phyloP scores from a whole-genome alignment of 2,329 filamentous ascomycete genomes.

The Thermochaetoides dissita region DNA sequence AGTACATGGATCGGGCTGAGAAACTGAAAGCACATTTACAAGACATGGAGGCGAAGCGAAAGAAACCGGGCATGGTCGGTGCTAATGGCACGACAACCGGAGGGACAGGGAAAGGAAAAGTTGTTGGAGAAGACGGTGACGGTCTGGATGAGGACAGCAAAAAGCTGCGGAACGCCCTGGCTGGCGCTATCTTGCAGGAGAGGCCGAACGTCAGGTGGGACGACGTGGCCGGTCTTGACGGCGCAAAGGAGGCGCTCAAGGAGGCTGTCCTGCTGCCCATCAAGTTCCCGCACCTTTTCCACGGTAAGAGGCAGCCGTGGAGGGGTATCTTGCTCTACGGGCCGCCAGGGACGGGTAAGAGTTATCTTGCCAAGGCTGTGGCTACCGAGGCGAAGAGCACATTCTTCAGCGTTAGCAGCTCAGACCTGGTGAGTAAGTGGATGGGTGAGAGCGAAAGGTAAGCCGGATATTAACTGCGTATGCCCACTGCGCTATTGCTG shows the following conservation, averaged over 20 bases:
- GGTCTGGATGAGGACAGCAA: slow-evolving; percentile 72
- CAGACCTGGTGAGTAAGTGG: slow-evolving; percentile 96
- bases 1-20: slow-evolving; percentile 98
- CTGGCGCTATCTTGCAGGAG: slow-evolving; percentile 85
- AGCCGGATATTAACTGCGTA: slow-evolving; percentile 10
- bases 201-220: slow-evolving; percentile 97
- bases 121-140: slow-evolving; percentile 32
- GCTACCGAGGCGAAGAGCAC: slow-evolving; percentile 98
- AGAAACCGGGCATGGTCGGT: slow-evolving; percentile 58
- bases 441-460: slow-evolving; percentile 99
- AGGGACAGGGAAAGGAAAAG: slow-evolving; percentile 48
- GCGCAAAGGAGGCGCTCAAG: slow-evolving; percentile 90
- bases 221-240: slow-evolving; percentile 88
- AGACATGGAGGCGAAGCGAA: slow-evolving; percentile 55
- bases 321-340: slow-evolving; percentile 95
- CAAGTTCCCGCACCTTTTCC: slow-evolving; percentile 94
- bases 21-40: slow-evolving; percentile 87
- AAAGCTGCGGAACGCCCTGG: slow-evolving; percentile 81
- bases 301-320: slow-evolving; percentile 93
- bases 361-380: slow-evolving; percentile 91
- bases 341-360: slow-evolving; percentile 93
- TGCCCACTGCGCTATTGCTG: slow-evolving; percentile 8
- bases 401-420: slow-evolving; percentile 96
- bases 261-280: slow-evolving; percentile 96
- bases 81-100: slow-evolving; percentile 54